Conservation (phyloP, 192 early-diverging fungal genomes). For the Martensiomyces pterosporus region DNA sequence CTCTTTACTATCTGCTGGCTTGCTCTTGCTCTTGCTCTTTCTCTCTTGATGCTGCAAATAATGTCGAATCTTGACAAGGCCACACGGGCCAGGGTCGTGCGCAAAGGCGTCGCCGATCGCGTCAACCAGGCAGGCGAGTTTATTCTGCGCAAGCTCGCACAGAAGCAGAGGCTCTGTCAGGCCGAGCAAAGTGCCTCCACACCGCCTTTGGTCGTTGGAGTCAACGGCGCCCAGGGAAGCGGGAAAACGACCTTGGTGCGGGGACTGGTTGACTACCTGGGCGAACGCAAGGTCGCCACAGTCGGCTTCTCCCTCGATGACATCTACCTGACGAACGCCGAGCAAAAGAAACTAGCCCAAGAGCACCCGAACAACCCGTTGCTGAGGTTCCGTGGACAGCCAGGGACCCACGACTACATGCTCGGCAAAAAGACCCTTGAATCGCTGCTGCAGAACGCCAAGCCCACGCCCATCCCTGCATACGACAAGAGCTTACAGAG, state of each 20-base stretch:
- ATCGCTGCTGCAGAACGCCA: constrained; percentile 29
- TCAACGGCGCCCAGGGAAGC: constrained; percentile 77
- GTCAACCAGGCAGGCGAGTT: constrained; percentile 29
- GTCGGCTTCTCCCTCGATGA: constrained; percentile 80
- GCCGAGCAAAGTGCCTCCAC: no score
- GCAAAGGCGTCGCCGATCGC: constrained; percentile 6
- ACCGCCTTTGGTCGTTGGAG: constrained; percentile 62
- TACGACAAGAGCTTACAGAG: constrained; percentile 78
- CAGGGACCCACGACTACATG: constrained; percentile 83
- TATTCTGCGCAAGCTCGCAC: constrained; percentile 28
- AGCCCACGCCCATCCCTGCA: constrained; percentile 55
- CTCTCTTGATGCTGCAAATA: constrained; percentile 13
- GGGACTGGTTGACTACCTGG: constrained; percentile 41
- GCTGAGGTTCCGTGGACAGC: constrained; percentile 76
- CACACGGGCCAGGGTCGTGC: constrained; percentile 18
- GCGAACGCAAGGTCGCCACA: constrained; percentile 48
- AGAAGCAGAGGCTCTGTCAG: constrained; percentile 16
- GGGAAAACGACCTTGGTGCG: constrained; percentile 62
- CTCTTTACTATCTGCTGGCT: neutral
- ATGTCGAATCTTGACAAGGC: constrained; percentile 33
- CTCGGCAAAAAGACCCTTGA: constrained; percentile 57
- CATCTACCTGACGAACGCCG: constrained; percentile 68
- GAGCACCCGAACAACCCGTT: constrained; percentile 58
- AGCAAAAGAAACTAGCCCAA: constrained; percentile 53
- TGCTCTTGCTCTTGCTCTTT: neutral